A percentile compares a stretch with the other conserved stretches of the same genome.
Conservation (phyloP, 2,329 filamentous ascomycete species). For the Teratosphaeriaceae sp. region DNA sequence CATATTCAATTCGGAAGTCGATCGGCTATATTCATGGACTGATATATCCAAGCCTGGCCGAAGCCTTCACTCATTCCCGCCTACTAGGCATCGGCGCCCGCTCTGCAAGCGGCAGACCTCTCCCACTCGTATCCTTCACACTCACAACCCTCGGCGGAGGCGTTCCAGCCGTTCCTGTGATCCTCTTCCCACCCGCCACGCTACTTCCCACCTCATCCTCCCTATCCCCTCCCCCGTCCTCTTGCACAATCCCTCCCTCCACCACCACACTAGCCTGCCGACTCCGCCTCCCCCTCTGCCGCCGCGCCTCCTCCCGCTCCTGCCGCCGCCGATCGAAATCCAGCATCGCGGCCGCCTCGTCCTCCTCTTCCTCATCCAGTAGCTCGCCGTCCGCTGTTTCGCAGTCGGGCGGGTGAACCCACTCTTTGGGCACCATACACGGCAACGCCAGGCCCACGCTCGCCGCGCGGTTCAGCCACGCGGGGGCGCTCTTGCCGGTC, state of each 20-base stretch:
- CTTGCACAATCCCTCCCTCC: conserved; percentile 22
- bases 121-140: conserved; percentile 35
- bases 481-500: conserved; percentile 62
- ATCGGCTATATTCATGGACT: no score
- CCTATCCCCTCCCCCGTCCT: conserved; percentile 20
- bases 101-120: conserved; percentile 38
- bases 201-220: conserved; percentile 16
- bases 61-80: neutral
- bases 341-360: conserved; percentile 40
- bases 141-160: conserved; percentile 25
- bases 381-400: conserved; percentile 66
- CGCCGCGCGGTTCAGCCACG: conserved; percentile 78
- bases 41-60: neutral
- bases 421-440: conserved; percentile 75
- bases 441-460: conserved; percentile 73
- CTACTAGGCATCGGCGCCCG: conserved; percentile 35
- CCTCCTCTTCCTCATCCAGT: conserved; percentile 52
- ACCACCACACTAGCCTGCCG: conserved; percentile 8
- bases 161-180: conserved; percentile 14
- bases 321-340: conserved; percentile 17
- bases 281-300: conserved; percentile 22
- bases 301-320: conserved; percentile 23
- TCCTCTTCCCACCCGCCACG: conserved; percentile 18
- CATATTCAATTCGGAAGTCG: no score
- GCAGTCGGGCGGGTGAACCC: conserved; percentile 72